These are phyloP conservation scores for Termitomyces bulborhizus DNA, from an alignment of 768 basidiomycete genomes.

Conservation along the genomic window DNA sequence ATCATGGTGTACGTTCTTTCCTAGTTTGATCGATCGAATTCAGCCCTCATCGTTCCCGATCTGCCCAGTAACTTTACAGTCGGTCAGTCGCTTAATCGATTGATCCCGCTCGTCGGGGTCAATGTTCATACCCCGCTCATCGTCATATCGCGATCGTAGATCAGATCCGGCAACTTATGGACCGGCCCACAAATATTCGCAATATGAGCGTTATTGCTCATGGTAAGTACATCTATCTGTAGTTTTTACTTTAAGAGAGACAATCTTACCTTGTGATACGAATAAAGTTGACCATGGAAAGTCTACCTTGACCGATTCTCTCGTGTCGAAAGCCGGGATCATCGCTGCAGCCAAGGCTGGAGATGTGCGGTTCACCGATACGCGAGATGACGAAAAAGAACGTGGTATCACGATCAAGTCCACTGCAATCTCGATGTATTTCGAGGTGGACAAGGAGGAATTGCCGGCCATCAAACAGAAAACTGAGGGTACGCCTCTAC, in stretches of 20 bases:
- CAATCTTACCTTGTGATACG: conserved; percentile 4
- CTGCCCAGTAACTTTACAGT: conserved; percentile 77
- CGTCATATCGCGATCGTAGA: conserved; percentile 35
- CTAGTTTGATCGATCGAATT: conserved; percentile 7
- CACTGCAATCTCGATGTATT: conserved; percentile 99
- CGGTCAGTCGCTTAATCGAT: conserved; percentile 43
- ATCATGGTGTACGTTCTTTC: conserved; percentile 73
- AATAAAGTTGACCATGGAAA: conserved; percentile 96
- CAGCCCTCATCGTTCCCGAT: conserved; percentile 25
- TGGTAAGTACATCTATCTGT: conserved; percentile 42
- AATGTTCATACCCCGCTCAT: neutral
- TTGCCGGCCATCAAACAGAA: conserved; percentile 85
- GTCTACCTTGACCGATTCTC: conserved; percentile 97
- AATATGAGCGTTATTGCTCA: conserved; percentile 95
- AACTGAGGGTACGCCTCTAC: conserved; percentile 61
- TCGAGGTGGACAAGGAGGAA: conserved; percentile 91
- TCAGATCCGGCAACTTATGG: conserved; percentile 86
- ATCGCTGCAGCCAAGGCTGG: conserved; percentile 93
- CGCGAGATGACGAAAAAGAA: conserved; percentile 96
- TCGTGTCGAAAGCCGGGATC: conserved; percentile 99
- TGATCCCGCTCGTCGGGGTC: conserved; percentile 1
- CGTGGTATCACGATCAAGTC: conserved; percentile 99
- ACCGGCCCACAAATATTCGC: conserved; percentile 86
- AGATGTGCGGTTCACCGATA: conserved; percentile 96
- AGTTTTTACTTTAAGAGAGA: neutral